Base-by-base conservation (phyloP, 192 early-diverging fungal species). In the Dissophora globulifera region DNA sequence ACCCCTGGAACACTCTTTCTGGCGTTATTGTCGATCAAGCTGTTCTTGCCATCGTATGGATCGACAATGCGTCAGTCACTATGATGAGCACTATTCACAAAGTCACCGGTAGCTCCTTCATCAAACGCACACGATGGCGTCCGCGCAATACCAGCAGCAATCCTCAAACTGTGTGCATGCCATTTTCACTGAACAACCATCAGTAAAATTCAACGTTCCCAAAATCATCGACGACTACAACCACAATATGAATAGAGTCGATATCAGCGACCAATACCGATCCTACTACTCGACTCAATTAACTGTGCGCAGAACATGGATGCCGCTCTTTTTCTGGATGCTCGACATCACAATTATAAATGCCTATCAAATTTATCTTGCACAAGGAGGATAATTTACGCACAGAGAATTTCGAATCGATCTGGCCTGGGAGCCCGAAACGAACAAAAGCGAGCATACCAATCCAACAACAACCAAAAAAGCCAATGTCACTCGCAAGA, bases 11-110 rank as follows among this genome's bases (percentile, higher is more conserved):
- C 42, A 31, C 32, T 1, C 42, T 56, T 19, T 43, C 50, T 13
- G 53, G 48, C 1, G 52, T 25, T 0, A 42, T 67, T 1, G 46
- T 79, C 0, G 49, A 56, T 17, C 7, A 79, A 15, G 19, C 29
- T 25, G 65, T 69, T 8, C 43, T 76, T 3, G 64, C 61, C 0
- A 26, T 56, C 8, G 19, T 81, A 2, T 81, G 67, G 79, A 56
- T 67, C 22, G 72, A 81, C 45, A 81, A 78, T 61, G 72, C 25
- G 0, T 58, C 59, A 17, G 79, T 80, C 12, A 67, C 69, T n/a
- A 80, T 80, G 63, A 42, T 80, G 29, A 63, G 50, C 27, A 79
- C 68, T 9, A 72, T 72, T 33, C 57, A 67, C 49, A 33, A 20
- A 0, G 49, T 71, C 40, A 30, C 27, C 13, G 31, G 35, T 33